Evolutionary conservation across 257 asterid species (phyloP), one percentile per base, ranked within the genome.

Genomic region (Scutellaria baicalensis): DNA sequence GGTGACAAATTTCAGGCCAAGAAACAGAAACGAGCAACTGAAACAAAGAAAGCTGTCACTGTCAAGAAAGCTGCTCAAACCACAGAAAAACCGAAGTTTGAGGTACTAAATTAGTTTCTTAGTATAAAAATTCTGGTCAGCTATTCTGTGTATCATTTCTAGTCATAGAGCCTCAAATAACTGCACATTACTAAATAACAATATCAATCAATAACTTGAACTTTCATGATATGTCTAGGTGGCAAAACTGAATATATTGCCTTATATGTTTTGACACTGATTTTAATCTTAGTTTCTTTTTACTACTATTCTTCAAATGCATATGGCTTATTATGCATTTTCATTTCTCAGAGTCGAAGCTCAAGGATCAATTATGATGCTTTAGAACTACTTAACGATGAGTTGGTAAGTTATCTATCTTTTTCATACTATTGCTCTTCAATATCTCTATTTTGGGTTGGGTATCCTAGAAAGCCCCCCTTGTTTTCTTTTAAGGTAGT

Each of bases 321-420:
- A 31, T 40, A 35, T 23, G 11, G 6, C 55, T 64, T 50, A 68
- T 21, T 42, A 21, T 51, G 45, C 49, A 7, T 72, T 43, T 64
- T 54, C 45, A 64, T 57, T 72, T 50, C 51, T 31, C 85, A 86
- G 93, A 75, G 50, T 60, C 73, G 23, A 71, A 84, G 86, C 70
- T 74, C 88, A 2, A 86, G 61, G 79, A 75, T 86, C 44, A 82
- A 86, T 66, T 84, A 80, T 54, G 86, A 79, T 50, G 90, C 82
- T 60, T 57, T 86, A 70, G 70, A 67, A 67, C 49, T 55, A 36
- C 75, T 84, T 11, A n/a, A 44, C 14, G 79, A 76, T 64, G 84
- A 86, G 59, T 50, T 64, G 82, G 89, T 86, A 68, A 58, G 68
- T 38, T 31, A 47, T 6, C 31, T 60, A 2, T 77, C 62, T 12